These are phyloP conservation scores for Suhomyces taliae DNA, from an alignment of 1,139 yeast genomes.

Conservation along the genomic window DNA sequence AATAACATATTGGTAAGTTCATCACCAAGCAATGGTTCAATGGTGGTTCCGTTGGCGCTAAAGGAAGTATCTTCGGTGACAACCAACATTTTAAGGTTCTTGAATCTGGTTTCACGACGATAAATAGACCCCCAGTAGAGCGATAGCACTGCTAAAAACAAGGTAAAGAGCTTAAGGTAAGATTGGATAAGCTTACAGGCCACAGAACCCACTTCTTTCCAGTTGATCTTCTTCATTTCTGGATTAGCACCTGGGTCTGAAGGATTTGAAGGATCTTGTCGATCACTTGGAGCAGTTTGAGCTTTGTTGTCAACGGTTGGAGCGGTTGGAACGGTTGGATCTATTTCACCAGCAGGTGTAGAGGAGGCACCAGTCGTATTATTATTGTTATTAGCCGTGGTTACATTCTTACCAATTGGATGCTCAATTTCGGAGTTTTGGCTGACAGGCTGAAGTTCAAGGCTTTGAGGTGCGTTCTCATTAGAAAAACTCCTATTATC, in stretches of 20 bases:
- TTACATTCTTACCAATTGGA: too few species aligned
- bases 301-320: not conserved
- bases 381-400: too few species aligned
- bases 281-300: not conserved
- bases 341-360: not conserved
- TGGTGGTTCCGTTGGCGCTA: constrained; percentile 19
- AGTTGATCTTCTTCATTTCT: not conserved
- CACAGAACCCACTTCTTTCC: not conserved
- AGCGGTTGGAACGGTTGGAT: not conserved
- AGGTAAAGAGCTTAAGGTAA: constrained; percentile 19
- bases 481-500: not conserved
- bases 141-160: constrained; percentile 38
- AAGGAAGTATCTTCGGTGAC: constrained; percentile 43
- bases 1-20: constrained; percentile 28
- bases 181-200: constrained; percentile 8
- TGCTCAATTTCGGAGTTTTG: too few species aligned
- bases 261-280: not conserved
- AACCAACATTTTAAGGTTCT: constrained; percentile 46
- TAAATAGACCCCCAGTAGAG: constrained; percentile 64
- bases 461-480: too few species aligned
- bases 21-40: constrained; percentile 31
- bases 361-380: too few species aligned
- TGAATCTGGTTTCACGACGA: constrained; percentile 35
- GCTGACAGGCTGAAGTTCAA: too few species aligned
- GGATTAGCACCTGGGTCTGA: not conserved